Evolutionary conservation across 1,284 basidiomycete species (phyloP).

Genomic region (Tremellales sp.): DNA sequence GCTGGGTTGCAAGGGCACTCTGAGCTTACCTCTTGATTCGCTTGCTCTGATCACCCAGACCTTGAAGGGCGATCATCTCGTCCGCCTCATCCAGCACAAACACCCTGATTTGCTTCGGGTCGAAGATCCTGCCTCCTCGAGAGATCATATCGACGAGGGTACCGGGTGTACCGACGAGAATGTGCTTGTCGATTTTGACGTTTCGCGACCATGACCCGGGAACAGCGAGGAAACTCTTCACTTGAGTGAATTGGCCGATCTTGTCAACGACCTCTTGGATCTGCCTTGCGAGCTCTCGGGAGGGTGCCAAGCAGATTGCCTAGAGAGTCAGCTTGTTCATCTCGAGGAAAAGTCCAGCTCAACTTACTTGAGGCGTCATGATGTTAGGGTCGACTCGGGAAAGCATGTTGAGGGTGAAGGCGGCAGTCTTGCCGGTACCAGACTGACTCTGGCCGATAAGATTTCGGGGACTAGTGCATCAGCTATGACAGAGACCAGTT

Average conservation of each 20-base stretch:
- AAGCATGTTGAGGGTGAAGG: conserved; percentile 96
- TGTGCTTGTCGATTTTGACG: conserved; percentile 70
- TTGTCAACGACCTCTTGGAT: conserved; percentile 91
- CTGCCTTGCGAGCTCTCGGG: conserved; percentile 93
- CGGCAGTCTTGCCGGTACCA: conserved; percentile 98
- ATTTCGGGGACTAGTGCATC: conserved; percentile 73
- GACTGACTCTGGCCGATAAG: conserved; percentile 99
- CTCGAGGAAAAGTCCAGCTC: neutral
- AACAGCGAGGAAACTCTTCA: conserved; percentile 92
- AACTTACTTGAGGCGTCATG: conserved; percentile 73
- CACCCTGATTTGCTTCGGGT: conserved; percentile 77
- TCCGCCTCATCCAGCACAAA: conserved; percentile 98
- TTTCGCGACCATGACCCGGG: conserved; percentile 61
- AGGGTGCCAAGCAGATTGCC: conserved; percentile 90
- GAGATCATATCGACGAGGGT: conserved; percentile 82
- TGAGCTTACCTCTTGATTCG: conserved; percentile 82
- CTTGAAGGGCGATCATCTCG: conserved; percentile 96
- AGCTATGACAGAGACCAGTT: neutral
- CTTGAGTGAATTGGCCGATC: conserved; percentile 92
- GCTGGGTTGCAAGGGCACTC: neutral
- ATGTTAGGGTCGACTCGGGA: conserved; percentile 83
- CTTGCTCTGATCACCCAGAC: conserved; percentile 92
- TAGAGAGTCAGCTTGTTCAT: conserved; percentile 39
- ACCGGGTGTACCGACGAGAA: conserved; percentile 95
- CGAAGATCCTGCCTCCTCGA: conserved; percentile 48